phyloP scores from a whole-genome alignment of 371 early-diverging fungal genomes.

The Chytridium lagenaria region DNA sequence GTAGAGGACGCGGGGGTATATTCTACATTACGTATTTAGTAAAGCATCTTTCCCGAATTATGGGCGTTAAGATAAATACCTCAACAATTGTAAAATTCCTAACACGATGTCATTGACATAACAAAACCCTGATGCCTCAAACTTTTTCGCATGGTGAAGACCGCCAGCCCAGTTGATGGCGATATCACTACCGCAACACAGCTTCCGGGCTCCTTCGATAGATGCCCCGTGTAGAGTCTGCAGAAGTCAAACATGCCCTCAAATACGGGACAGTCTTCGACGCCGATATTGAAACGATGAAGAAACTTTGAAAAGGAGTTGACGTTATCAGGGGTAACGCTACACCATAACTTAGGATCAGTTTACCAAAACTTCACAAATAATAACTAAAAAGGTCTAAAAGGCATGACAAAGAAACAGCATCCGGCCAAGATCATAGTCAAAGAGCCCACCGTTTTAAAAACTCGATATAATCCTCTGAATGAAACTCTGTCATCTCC shows the following conservation, averaged over 20 bases:
- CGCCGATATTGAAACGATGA: conserved; percentile 82
- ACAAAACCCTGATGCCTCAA: conserved; percentile 88
- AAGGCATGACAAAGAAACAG: neutral
- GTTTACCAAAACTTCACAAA: too few relatives aligned
- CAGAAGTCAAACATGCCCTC: conserved; percentile 97
- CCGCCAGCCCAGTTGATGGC: conserved; percentile 94
- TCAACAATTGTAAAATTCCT: conserved; percentile 79
- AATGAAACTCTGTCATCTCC: conserved; percentile 96
- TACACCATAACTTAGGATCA: too few relatives aligned
- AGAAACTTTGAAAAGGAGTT: conserved; percentile 69
- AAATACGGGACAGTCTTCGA: conserved; percentile 97
- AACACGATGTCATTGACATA: conserved; percentile 94
- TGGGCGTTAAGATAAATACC: too few relatives aligned
- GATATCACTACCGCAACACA: conserved; percentile 66
- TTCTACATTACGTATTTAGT: too few relatives aligned
- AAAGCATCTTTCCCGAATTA: too few relatives aligned
- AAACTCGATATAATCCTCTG: conserved; percentile 97
- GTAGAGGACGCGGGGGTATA: conserved; percentile 75
- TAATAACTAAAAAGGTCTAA: conserved; percentile 2
- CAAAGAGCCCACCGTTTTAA: conserved; percentile 78
- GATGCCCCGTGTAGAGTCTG: conserved; percentile 79
- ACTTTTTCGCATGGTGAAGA: conserved; percentile 82
- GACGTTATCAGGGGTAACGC: conserved; percentile 91
- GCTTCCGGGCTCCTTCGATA: conserved; percentile 70
- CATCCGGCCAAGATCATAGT: too few relatives aligned